A percentile compares a stretch with the other conserved stretches of the same genome.
phyloP scores from a whole-genome alignment of 805 yeast species.

The Hanseniaspora hatyaiensis region DNA sequence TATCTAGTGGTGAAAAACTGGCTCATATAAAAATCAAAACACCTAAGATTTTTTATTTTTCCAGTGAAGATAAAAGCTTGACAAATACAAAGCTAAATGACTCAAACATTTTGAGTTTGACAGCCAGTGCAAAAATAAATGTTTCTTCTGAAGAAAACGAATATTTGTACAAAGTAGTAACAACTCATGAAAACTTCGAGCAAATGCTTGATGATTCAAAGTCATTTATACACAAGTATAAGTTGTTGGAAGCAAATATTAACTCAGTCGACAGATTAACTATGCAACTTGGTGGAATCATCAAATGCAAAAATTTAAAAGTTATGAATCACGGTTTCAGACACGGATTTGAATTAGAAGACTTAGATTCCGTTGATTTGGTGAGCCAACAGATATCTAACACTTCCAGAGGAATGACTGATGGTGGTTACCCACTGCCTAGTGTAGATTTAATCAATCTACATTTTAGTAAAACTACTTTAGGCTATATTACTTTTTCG shows the following conservation, averaged over 20 bases:
- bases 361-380: conserved; percentile 33
- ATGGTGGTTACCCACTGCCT: conserved; percentile 55
- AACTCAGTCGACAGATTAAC: conserved; percentile 59
- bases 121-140: conserved; percentile 58
- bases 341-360: conserved; percentile 63
- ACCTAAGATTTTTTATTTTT: conserved; percentile 53
- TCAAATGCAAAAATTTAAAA: conserved; percentile 64
- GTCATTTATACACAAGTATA: conserved; percentile 45
- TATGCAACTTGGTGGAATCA: conserved; percentile 67
- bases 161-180: conserved; percentile 56
- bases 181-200: conserved; percentile 39
- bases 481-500: conserved; percentile 60
- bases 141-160: conserved; percentile 40
- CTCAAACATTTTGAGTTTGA: conserved; percentile 27
- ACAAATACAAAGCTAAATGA: conserved; percentile 36
- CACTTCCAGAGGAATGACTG: conserved; percentile 47
- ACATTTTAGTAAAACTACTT: conserved; percentile 33
- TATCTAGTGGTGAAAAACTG: conserved; percentile 54
- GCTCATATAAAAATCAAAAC: conserved; percentile 64
- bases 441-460: conserved; percentile 28
- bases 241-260: conserved; percentile 67
- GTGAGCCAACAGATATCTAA: conserved; percentile 17
- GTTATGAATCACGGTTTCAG: conserved; percentile 76
- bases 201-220: conserved; percentile 51
- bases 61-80: conserved; percentile 41